A percentile compares a stretch with the other conserved stretches of the same genome.
These are phyloP conservation scores for Globisporangium takayamanum DNA, from an alignment of 352 stramenopile genomes.

Conservation along the genomic window DNA sequence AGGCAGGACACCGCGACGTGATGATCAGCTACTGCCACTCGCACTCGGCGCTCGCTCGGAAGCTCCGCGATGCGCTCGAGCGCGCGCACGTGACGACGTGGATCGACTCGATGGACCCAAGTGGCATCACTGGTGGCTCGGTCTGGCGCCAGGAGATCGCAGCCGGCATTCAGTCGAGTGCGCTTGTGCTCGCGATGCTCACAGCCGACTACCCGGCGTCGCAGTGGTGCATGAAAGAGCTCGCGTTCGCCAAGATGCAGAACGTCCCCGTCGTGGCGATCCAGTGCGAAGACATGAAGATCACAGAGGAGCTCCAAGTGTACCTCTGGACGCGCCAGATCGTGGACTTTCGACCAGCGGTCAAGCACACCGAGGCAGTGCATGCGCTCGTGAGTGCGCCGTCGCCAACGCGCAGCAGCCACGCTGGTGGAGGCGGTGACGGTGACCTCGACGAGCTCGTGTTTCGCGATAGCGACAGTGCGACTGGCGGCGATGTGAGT, in stretches of 20 bases:
- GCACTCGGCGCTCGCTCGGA: constrained; percentile 54
- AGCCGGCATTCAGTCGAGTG: constrained; percentile 63
- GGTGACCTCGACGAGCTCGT: neutral
- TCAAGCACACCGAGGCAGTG: constrained; percentile 15
- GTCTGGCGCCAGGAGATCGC: constrained; percentile 82
- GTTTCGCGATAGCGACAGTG: neutral
- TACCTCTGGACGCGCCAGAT: constrained; percentile 85
- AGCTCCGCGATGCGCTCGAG: constrained; percentile 65
- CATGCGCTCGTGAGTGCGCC: neutral
- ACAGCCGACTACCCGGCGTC: constrained; percentile 72
- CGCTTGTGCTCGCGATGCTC: constrained; percentile 65
- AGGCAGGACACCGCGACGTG: constrained; percentile 71
- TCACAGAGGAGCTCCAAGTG: constrained; percentile 78
- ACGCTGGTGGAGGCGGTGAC: constrained; percentile 9
- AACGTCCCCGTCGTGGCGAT: constrained; percentile 82
- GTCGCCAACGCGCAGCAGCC: constrained; percentile 4
- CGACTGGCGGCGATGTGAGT: constrained; percentile 1
- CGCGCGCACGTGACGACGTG: constrained; percentile 71
- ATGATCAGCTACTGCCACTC: constrained; percentile 88
- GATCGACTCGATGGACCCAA: constrained; percentile 83
- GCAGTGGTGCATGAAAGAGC: constrained; percentile 85
- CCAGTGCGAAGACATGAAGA: constrained; percentile 75
- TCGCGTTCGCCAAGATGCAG: constrained; percentile 82
- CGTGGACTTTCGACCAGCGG: constrained; percentile 61
- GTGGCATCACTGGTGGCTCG: constrained; percentile 68